A percentile compares a stretch with the other conserved stretches of the same genome.
phyloP scores from a whole-genome alignment of 495 filamentous ascomycete genomes.

The Niebla homalea region DNA sequence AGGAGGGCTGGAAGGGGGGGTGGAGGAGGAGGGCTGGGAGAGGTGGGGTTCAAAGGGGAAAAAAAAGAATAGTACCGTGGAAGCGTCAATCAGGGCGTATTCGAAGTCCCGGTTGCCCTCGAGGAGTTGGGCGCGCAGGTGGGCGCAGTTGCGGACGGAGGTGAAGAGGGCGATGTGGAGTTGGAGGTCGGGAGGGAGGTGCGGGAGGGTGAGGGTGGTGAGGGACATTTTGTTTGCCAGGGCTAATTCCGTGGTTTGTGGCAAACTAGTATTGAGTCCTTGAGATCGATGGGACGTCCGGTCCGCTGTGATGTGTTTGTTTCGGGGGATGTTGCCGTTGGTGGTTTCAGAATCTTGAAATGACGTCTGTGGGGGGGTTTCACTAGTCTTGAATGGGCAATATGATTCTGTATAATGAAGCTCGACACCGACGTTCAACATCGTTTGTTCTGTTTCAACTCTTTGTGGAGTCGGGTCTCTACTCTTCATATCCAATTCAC shows the following conservation, averaged over 20 bases:
- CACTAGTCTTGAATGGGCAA: too few relatives aligned
- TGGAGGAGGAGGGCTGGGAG: neutral
- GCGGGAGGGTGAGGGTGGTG: slow-evolving; percentile 51
- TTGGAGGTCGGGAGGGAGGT: slow-evolving; percentile 49
- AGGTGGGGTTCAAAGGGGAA: too few relatives aligned
- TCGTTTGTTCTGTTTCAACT: too few relatives aligned
- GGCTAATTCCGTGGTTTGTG: neutral
- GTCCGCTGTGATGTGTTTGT: too few relatives aligned
- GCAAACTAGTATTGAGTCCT: neutral
- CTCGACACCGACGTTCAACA: too few relatives aligned
- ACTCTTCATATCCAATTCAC: too few relatives aligned
- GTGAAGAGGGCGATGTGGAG: slow-evolving; percentile 63
- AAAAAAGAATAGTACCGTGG: slow-evolving; percentile 34
- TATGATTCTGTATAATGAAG: too few relatives aligned
- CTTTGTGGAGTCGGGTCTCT: too few relatives aligned
- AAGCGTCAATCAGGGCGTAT: slow-evolving; percentile 87
- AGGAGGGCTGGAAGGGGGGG: neutral
- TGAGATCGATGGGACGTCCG: too few relatives aligned
- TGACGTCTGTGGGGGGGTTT: too few relatives aligned
- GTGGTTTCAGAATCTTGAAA: too few relatives aligned
- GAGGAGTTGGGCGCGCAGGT: slow-evolving; percentile 67
- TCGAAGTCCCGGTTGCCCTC: slow-evolving; percentile 70
- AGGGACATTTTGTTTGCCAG: slow-evolving; percentile 9
- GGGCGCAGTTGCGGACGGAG: slow-evolving; percentile 60
- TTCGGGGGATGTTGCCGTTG: too few relatives aligned